A percentile compares a stretch with the other conserved stretches of the same genome.
phyloP scores from a whole-genome alignment of 2,329 filamentous ascomycete genomes.

The Chalara sp. region DNA sequence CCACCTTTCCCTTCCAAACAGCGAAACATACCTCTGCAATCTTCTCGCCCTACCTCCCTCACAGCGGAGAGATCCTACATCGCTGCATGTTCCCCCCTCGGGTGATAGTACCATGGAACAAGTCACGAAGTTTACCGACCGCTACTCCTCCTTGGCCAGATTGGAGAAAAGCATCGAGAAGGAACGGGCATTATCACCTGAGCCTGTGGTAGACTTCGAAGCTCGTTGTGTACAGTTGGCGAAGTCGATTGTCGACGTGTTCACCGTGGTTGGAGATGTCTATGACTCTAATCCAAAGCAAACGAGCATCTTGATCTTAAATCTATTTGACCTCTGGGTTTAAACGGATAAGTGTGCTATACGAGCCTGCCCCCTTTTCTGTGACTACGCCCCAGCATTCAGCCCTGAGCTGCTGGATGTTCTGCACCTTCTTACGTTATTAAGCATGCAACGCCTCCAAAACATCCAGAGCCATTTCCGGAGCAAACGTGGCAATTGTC shows the following conservation, averaged over 20 bases:
- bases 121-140: constrained; percentile 12
- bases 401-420: constrained; percentile 42
- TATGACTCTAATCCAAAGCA: constrained; percentile 41
- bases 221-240: constrained; percentile 26
- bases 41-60: constrained; percentile 3
- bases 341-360: constrained; percentile 43
- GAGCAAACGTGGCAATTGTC: constrained; percentile 24
- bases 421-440: constrained; percentile 40
- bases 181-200: neutral
- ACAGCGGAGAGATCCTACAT: neutral
- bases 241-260: constrained; percentile 29
- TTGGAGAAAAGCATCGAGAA: constrained; percentile 13
- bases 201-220: constrained; percentile 1
- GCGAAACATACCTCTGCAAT: constrained; percentile 27
- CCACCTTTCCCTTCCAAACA: constrained; percentile 34
- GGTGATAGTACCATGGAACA: neutral
- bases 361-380: constrained; percentile 37
- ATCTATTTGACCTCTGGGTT: constrained; percentile 51
- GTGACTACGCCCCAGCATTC: constrained; percentile 45
- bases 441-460: constrained; percentile 44
- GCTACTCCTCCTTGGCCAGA: constrained; percentile 18
- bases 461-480: constrained; percentile 43
- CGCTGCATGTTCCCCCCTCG: neutral
- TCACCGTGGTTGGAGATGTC: constrained; percentile 24
- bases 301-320: constrained; percentile 45